Conservation (phyloP, 2,329 filamentous ascomycete species). For the Westerdykella sp. region DNA sequence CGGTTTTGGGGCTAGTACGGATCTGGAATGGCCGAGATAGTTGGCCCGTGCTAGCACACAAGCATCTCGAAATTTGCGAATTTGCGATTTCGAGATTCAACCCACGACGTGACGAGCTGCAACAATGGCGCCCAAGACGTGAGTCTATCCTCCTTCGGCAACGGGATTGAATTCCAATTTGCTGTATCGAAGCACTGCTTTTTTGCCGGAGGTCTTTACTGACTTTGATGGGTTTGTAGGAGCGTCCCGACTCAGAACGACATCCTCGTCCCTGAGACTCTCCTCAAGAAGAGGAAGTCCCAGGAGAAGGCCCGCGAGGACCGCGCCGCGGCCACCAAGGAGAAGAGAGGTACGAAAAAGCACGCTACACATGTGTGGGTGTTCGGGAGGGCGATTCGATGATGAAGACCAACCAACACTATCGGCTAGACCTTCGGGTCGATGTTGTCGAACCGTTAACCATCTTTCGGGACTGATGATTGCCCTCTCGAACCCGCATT, state of each 20-base stretch:
- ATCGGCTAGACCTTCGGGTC: conserved; percentile 88
- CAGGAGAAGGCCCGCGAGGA: conserved; percentile 98
- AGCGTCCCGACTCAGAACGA: conserved; percentile 90
- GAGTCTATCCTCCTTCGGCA: conserved; percentile 46
- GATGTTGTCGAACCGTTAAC: conserved; percentile 97
- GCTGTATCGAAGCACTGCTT: neutral
- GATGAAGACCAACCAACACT: conserved; percentile 79
- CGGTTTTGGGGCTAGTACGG: neutral
- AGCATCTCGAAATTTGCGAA: conserved; percentile 3
- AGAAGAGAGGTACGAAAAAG: conserved; percentile 76
- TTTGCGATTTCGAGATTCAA: conserved; percentile 10
- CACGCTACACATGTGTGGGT: conserved; percentile 3
- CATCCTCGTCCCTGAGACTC: conserved; percentile 96
- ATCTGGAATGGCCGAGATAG: neutral
- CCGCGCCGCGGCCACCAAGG: conserved; percentile 68
- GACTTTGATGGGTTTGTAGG: conserved; percentile 45
- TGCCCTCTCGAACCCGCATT: conserved; percentile 16
- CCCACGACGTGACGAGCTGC: conserved; percentile 49
- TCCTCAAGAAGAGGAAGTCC: conserved; percentile 99
- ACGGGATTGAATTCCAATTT: conserved; percentile 65
- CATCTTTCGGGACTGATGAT: conserved; percentile 98
- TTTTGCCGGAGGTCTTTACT: neutral
- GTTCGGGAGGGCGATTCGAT: conserved; percentile 44
- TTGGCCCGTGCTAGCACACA: neutral
- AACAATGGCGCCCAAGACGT: conserved; percentile 46